Evolutionary conservation across 306 rosid species (phyloP), one percentile per base, ranked within the genome.

Genomic region (Medicago truncatula): DNA sequence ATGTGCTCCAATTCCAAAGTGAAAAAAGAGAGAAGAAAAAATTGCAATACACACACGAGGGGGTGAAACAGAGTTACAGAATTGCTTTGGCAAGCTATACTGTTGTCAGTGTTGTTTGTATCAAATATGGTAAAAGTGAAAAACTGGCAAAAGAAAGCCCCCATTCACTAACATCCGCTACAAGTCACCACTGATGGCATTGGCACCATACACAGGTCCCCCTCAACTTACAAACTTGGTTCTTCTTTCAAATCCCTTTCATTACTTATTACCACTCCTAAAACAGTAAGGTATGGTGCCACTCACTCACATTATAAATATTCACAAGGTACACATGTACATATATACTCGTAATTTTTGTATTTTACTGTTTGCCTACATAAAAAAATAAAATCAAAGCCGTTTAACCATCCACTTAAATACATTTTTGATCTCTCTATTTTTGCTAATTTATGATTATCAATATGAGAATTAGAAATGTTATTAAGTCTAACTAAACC

Each of bases 1-100:
- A 80, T 70, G 56, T 66, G 70, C 46, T 78, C 59, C 20, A 78
- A 61, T 70, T 75, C 67, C 16, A 31, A 81, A 70, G 56, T 9
- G 17, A 16, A 64, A 38, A 23, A 63, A 53, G 67, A 67, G 2
- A 28, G 41, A 28, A 31, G 3, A 40, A 39, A 39, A 61, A 61
- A 7, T 61, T 31, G 40, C 14, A 17, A 64, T 15, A 52, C 76
- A 82, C 31, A 79, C 86, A 76, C 84, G 78, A 81, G 85, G 83
- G 79, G 79, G 65, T 74, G 85, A 78, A 61, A 65, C 76, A 81
- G 81, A 76, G 64, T 53, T 71, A 81, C 18, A 83, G 65, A 68
- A 81, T 69, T 52, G 73, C 76, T 76, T 71, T 79, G 40, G 73
- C 50, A 47, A 71, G 85, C 71, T 40, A 65, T 13, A 23, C 20